Evolutionary conservation across 1,284 basidiomycete genomes (phyloP), one percentile per base, ranked within the genome.

Genomic region (Boletus sp.): DNA sequence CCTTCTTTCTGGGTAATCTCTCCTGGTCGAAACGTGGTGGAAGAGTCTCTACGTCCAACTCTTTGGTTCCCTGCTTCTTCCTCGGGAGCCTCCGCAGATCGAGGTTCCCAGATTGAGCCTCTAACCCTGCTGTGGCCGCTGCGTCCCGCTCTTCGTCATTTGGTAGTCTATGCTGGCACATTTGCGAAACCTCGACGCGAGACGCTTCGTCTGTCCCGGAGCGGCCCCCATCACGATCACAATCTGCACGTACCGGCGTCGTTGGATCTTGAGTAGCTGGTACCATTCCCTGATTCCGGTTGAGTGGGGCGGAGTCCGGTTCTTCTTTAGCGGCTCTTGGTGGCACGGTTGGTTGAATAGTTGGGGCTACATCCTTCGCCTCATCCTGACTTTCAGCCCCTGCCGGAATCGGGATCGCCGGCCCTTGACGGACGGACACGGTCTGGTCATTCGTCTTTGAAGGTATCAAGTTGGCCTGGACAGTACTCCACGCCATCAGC

Each of bases 1-100:
- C 32, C 33, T 34, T 48, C 33, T 33, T 42, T 34, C 49, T 42
- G n/a, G 46, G 49, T 13, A 49, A 9, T 16, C 16, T 50, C 25
- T 50, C 49, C 34, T 25, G 34, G 6, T 26, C n/a, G 9, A 23
- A 19, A n/a, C 5, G n/a, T 10, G 25, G 6, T n/a, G n/a, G 29
- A 4, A 3, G 16, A 12, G n/a, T 12, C 16, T 32, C 42, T 19
- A 10, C 22, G 16, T 42, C 35, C 14, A 22, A 14, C 17, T 16
- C 36, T 25, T 50, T 20, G 14, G 9, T 41, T 26, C 13, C 13
- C 1, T 2, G 49, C 26, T 25, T 42, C 46, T 49, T 50, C 23
- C 34, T 50, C 12, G 39, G 38, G n/a, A 26, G 30, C 27, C 19
- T 37, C 12, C 26, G 46, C 9, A 27, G 12, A 20, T 37, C 22